These are phyloP conservation scores for Euphrasia arctica DNA, from an alignment of 305 asterid genomes.

Conservation along the genomic window DNA sequence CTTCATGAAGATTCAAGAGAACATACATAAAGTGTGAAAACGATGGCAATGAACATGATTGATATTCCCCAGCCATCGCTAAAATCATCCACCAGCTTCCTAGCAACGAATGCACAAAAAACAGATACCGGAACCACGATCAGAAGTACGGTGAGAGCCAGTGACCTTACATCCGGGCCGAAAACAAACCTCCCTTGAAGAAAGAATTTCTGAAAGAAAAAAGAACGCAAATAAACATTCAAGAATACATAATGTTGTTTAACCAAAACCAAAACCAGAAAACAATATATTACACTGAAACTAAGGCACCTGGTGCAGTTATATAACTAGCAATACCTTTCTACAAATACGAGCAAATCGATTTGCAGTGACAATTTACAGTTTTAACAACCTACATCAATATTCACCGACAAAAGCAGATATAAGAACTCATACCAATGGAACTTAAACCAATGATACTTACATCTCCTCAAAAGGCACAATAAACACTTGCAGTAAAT, in stretches of 20 bases:
- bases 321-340: neutral
- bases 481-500: neutral
- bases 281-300: neutral
- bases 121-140: slow-evolving; percentile 78
- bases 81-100: slow-evolving; percentile 78
- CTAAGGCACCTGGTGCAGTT: neutral
- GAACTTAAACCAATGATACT: neutral
- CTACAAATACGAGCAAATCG: slow-evolving; percentile 1
- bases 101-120: slow-evolving; percentile 88
- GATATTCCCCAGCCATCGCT: slow-evolving; percentile 64
- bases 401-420: slow-evolving; percentile 4
- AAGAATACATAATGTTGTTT: neutral
- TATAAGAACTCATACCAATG: neutral
- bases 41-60: slow-evolving; percentile 60
- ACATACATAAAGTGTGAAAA: slow-evolving; percentile 70
- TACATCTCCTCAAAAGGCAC: too few species aligned
- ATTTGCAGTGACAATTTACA: slow-evolving; percentile 7
- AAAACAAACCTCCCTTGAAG: slow-evolving; percentile 91
- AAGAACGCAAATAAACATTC: slow-evolving; percentile 15
- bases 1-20: slow-evolving; percentile 17
- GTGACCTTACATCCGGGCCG: slow-evolving; percentile 93
- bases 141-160: slow-evolving; percentile 76
- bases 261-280: neutral
- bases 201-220: slow-evolving; percentile 64
- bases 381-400: slow-evolving; percentile 14